Evolutionary conservation across 2,329 filamentous ascomycete genomes (phyloP).

Genomic region (Helotiales sp.): DNA sequence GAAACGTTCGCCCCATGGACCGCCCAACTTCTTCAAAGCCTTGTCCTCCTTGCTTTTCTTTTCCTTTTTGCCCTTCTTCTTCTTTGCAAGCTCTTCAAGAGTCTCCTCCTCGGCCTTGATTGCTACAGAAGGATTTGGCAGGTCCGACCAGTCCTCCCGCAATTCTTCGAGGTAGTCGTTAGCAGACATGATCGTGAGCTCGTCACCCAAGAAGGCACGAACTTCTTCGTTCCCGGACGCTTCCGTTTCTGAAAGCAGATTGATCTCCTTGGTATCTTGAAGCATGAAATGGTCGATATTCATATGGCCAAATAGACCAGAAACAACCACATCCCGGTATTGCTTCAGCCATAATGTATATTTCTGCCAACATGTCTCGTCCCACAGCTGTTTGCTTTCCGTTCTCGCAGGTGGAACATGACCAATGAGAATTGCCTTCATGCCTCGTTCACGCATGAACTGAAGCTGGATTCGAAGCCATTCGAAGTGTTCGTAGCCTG

Average conservation of each 20-base stretch:
- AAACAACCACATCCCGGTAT: conserved; percentile 86
- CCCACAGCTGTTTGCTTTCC: conserved; percentile 83
- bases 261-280: conserved; percentile 78
- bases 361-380: conserved; percentile 98
- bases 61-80: conserved; percentile 46
- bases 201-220: conserved; percentile 47
- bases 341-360: conserved; percentile 89
- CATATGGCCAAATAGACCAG: conserved; percentile 89
- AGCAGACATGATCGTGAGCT: conserved; percentile 66
- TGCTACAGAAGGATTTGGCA: conserved; percentile 53
- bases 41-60: conserved; percentile 52
- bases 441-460: conserved; percentile 75
- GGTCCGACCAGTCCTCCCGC: conserved; percentile 71
- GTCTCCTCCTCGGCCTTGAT: conserved; percentile 25
- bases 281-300: conserved; percentile 97
- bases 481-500: conserved; percentile 92
- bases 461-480: conserved; percentile 91
- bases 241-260: conserved; percentile 49
- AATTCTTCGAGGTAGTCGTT: conserved; percentile 78
- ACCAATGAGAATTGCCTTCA: conserved; percentile 93
- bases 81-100: conserved; percentile 31
- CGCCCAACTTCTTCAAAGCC: conserved; percentile 69
- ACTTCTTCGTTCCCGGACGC: conserved; percentile 25
- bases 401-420: conserved; percentile 92
- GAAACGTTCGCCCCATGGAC: conserved; percentile 81